Evolutionary conservation across 345 rosid genomes (phyloP), one percentile per base, ranked within the genome.

Genomic region (Linum tenue): DNA sequence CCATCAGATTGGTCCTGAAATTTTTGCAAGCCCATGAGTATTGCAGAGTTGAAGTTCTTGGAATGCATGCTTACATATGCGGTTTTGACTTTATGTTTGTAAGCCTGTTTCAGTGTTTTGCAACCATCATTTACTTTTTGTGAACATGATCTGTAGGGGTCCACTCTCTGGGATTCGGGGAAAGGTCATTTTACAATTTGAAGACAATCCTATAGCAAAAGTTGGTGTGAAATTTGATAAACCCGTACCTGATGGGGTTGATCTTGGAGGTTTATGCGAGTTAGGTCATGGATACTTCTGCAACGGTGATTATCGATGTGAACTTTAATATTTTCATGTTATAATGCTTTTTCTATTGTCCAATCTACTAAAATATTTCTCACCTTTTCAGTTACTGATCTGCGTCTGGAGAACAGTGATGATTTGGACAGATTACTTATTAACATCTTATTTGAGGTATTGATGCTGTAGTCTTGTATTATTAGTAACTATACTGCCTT

Each of bases 201-300:
- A 81, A 66, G 89, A 82, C 58, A 89, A 86, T 81, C 86, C 86
- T 75, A 63, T 72, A 63, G 83, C 98, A 48, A 89, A 92, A 80
- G 77, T 89, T 69, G 98, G 98, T 48, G 91, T 89, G 67, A 87
- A 78, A 73, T 92, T 89, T 86, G 92, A 89, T 74, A 82, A 83
- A 73, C 80, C 84, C 43, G 65, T 92, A 67, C 76, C 82, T 57
- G 95, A 89, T 63, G 98, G 98, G 5, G 95, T 87, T 67, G 95
- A 92, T 79, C 95, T 89, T 66, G 92, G 91, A 70, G 83, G 73
- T 67, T 77, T 44, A 5, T 87, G 95, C 69, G 91, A 89, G 78
- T 69, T 11, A 36, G 92, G 89, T 56, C 77, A 76, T 74, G 97
- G 98, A 64, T 89, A 79, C 73, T 92, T 87, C 83, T 92, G 97